Evolutionary conservation across 805 yeast species (phyloP), one percentile per base, ranked within the genome.

Genomic region (Starmerella apis): DNA sequence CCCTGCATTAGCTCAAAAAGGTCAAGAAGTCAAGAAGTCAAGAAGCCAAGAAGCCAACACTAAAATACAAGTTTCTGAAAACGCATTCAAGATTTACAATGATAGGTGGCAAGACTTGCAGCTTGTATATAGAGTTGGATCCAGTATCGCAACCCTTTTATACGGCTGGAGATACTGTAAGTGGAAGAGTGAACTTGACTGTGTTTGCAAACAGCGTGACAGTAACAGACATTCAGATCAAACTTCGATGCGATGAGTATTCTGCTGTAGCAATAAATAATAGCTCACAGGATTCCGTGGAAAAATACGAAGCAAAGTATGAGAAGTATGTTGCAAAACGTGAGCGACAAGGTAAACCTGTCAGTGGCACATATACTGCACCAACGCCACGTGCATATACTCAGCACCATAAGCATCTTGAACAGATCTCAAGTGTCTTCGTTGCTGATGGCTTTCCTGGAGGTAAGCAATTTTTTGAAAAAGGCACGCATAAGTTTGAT

Each of bases 171-270:
- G 53, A 49, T n/a, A 4, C 22, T 4, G 43, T 49, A 6, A 22
- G 23, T 14, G 53, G 53, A 2, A 16, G 4, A 1, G 36, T 49
- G 9, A 38, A 8, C 2, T 18, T 41, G 20, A 13, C 11, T 7
- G 27, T 38, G 4, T 8, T 16, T 4, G 23, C 38, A 3, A 33
- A 9, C 25, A 41, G 33, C 16, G 14, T 43, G 5, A 30, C 16
- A 7, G 27, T 43, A 9, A 28, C 23, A 14, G 49, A 49, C 32
- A 41, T 49, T 9, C 53, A 49, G 30, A 23, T 49, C 18, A 49
- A 49, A 20, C 27, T 49, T 13, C 46, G 43, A 10, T 49, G 53
- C 47, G 49, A 49, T 18, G 53, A 49, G 43, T 38, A 8, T 18
- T 45, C 36, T 5, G 45, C 49, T 7, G 31, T 32, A 4, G 46